Conservation (phyloP, 805 yeast species). For the Isabelozyma pseudorhagii region DNA sequence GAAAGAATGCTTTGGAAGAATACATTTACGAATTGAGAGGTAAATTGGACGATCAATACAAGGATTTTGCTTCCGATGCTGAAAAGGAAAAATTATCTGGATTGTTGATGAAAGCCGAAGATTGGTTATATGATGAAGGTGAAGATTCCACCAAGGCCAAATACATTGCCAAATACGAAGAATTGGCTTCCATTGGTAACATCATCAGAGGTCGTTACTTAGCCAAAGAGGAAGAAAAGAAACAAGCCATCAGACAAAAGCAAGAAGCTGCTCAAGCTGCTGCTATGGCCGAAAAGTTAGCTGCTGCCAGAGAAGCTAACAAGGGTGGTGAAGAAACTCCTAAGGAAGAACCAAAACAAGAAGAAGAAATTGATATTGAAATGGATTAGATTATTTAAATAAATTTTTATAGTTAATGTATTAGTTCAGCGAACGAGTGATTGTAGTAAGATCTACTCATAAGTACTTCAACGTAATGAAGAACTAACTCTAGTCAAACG, state of each 20-base stretch:
- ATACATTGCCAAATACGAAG: constrained; percentile 97
- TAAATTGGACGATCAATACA: constrained; percentile 88
- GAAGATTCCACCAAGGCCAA: constrained; percentile 94
- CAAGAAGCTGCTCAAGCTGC: constrained; percentile 84
- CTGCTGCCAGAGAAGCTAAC: constrained; percentile 68
- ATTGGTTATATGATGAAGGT: constrained; percentile 98
- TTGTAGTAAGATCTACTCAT: too few relatives aligned
- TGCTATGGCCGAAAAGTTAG: constrained; percentile 78
- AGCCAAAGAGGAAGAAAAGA: constrained; percentile 92
- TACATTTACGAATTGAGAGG: constrained; percentile 97
- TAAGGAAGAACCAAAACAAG: constrained; percentile 14
- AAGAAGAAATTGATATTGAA: constrained; percentile 26
- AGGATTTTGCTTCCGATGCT: constrained; percentile 82
- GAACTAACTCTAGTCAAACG: too few relatives aligned
- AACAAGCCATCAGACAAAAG: constrained; percentile 81
- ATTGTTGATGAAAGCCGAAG: constrained; percentile 83
- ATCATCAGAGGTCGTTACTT: constrained; percentile 92
- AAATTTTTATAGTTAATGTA: neutral
- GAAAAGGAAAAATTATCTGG: constrained; percentile 79
- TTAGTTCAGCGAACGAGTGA: neutral
- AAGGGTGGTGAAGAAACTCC: constrained; percentile 13
- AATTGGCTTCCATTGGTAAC: constrained; percentile 92
- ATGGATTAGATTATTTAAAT: constrained; percentile 22
- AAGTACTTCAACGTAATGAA: too few relatives aligned
- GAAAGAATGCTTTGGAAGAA: constrained; percentile 97